phyloP scores from a whole-genome alignment of 73 alveolate genomes.

The Uronychia setigera region DNA sequence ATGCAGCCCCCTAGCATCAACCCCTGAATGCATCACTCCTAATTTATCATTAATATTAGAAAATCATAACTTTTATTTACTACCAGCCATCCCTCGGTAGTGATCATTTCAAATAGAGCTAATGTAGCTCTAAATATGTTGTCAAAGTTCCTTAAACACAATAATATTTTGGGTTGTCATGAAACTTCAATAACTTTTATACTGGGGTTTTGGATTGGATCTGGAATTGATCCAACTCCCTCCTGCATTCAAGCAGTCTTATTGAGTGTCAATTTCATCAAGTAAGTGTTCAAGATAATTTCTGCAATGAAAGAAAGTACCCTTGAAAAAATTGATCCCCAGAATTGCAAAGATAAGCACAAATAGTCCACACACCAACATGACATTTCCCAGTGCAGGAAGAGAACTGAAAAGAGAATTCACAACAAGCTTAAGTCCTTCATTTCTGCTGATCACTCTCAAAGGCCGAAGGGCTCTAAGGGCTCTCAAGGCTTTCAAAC shows the following conservation, averaged over 20 bases:
- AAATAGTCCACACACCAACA: constrained; percentile 35
- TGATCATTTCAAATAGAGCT: constrained; percentile 43
- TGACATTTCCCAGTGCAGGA: constrained; percentile 53
- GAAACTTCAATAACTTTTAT: no score
- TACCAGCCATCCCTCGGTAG: constrained; percentile 45
- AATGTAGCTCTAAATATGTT: constrained; percentile 19
- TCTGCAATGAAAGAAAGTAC: constrained; percentile 13
- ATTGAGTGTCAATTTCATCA: background rate
- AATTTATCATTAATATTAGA: no score
- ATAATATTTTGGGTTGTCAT: no score
- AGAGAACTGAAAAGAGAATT: constrained; percentile 40
- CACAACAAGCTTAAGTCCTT: constrained; percentile 49
- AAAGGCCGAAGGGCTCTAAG: constrained; percentile 58
- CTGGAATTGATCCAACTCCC: constrained; percentile 37
- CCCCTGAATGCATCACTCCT: constrained; percentile 7
- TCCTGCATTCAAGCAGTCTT: constrained; percentile 38
- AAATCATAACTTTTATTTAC: no score
- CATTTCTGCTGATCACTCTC: constrained; percentile 37
- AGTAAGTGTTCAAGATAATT: background rate
- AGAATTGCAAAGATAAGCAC: constrained; percentile 53
- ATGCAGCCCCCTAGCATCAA: constrained; percentile 14
- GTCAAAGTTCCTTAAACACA: no score
- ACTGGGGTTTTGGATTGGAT: no score
- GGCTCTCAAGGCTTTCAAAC: constrained; percentile 64
- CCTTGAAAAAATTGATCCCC: constrained; percentile 42